A percentile compares a stretch with the other conserved stretches of the same genome.
phyloP scores from a whole-genome alignment of 139 green algal species.

The Auxenochlorella pyrenoidosa region DNA sequence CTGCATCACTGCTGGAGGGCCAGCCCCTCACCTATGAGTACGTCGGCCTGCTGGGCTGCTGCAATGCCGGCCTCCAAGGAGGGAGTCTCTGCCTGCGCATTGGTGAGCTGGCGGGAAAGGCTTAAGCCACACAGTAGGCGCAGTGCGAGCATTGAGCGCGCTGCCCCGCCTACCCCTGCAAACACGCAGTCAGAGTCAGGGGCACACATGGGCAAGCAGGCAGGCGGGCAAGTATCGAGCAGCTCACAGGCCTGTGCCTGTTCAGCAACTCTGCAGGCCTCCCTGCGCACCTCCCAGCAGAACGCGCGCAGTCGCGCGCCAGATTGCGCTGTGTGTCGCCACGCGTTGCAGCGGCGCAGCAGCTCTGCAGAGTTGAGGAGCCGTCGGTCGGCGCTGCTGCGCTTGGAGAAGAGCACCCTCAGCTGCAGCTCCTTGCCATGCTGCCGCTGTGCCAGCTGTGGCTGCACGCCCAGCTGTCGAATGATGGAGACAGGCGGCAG shows the following conservation, averaged over 20 bases:
- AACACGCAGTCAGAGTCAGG: too few relatives aligned
- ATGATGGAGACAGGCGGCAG: background rate
- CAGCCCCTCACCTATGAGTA: background rate
- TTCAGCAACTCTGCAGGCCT: too few relatives aligned
- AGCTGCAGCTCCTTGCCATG: background rate
- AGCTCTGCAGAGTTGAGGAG: conserved; percentile 15
- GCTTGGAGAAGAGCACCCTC: background rate
- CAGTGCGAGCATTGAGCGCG: background rate
- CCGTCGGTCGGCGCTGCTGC: background rate
- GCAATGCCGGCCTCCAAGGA: conserved; percentile 6
- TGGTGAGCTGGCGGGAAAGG: background rate
- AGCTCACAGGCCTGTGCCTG: too few relatives aligned
- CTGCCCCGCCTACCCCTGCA: too few relatives aligned
- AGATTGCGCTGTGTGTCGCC: background rate
- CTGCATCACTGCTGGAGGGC: too few relatives aligned
- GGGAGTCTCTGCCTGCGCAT: background rate
- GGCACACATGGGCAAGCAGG: too few relatives aligned
- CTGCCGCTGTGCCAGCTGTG: background rate
- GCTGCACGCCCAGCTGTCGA: background rate
- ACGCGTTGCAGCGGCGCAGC: conserved; percentile 2
- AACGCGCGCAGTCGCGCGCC: background rate
- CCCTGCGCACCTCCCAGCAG: conserved; percentile 23
- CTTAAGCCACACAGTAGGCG: background rate
- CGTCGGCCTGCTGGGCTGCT: conserved; percentile 18
- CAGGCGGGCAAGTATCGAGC: too few relatives aligned